Conservation (phyloP, 139 green algal species). For the Chlorella sp. region DNA sequence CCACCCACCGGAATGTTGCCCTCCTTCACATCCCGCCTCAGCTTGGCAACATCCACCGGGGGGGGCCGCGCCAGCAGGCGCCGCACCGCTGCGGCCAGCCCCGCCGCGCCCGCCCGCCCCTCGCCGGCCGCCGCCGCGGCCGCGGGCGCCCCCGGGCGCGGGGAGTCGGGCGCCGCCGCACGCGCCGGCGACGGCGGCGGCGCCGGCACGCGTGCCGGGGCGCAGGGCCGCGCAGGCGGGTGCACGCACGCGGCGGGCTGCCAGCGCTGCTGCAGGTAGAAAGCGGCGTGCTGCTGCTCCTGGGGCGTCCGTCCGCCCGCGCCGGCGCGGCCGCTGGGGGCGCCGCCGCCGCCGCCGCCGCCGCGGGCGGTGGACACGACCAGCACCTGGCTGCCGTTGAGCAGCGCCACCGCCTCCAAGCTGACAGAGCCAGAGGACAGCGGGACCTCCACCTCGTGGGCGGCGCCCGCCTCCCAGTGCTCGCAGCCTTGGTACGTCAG, state of each 20-base stretch:
- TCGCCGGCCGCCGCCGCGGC: neutral
- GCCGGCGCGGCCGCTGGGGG: neutral
- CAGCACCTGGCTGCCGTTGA: conserved; percentile 18
- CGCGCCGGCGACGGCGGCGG: neutral
- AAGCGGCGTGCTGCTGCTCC: too few relatives aligned
- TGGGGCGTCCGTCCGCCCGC: neutral
- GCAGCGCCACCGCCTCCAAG: conserved; percentile 8
- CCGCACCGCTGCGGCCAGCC: conserved; percentile 1
- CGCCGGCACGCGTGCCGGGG: neutral
- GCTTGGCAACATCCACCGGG: conserved; percentile 1
- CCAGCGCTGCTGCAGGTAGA: conserved; percentile 32
- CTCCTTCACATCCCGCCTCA: conserved; percentile 26
- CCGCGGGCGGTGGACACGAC: neutral
- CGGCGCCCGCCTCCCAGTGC: conserved; percentile 18
- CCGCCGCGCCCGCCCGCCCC: neutral
- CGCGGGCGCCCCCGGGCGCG: neutral
- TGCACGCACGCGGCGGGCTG: neutral
- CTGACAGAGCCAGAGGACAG: conserved; percentile 8
- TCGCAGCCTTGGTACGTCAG: conserved; percentile 5
- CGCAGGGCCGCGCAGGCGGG: neutral
- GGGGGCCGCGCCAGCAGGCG: conserved; percentile 5
- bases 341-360: too few relatives aligned
- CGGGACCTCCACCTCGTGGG: conserved; percentile 8
- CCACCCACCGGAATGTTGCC: conserved; percentile 15
- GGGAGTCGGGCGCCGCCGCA: neutral